Conservation (phyloP, 2,329 filamentous ascomycete genomes). For the Fusarium metavorans region DNA sequence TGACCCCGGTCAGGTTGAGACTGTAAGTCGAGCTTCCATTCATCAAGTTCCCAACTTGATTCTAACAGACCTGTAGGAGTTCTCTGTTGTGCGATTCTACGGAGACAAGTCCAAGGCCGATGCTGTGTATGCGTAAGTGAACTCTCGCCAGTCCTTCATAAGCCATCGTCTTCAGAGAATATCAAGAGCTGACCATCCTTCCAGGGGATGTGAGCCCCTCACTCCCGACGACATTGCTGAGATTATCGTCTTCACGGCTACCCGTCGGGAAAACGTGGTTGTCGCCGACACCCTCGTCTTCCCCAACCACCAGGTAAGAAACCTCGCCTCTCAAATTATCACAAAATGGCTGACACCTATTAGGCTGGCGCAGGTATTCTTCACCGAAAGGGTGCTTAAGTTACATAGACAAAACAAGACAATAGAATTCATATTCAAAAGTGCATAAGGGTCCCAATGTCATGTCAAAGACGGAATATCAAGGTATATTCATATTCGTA, state of each 20-base stretch:
- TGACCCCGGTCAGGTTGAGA: constrained; percentile 94
- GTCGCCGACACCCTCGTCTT: constrained; percentile 89
- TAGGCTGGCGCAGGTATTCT: constrained; percentile 51
- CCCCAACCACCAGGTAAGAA: constrained; percentile 84
- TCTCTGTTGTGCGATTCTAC: constrained; percentile 87
- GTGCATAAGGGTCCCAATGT: not conserved
- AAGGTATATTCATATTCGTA: not conserved
- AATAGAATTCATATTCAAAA: not conserved
- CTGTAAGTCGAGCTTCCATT: constrained; percentile 60
- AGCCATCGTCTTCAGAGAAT: not conserved
- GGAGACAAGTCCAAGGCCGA: constrained; percentile 91
- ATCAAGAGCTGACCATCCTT: not conserved
- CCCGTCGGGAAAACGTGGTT: constrained; percentile 89
- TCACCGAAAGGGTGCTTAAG: constrained; percentile 44
- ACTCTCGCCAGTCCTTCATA: constrained; percentile 78
- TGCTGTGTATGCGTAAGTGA: constrained; percentile 88
- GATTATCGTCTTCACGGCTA: constrained; percentile 86
- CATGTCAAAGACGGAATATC: not conserved
- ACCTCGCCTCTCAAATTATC: too few species aligned
- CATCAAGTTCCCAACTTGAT: not conserved
- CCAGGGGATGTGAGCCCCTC: constrained; percentile 80
- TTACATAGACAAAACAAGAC: constrained; percentile 1
- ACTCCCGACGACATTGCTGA: constrained; percentile 94
- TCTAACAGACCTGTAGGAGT: constrained; percentile 66
- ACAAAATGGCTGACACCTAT: constrained; percentile 9